These are phyloP conservation scores for Cutaneotrichosporon mucoides DNA, from an alignment of 1,284 basidiomycete species.

Conservation along the genomic window DNA sequence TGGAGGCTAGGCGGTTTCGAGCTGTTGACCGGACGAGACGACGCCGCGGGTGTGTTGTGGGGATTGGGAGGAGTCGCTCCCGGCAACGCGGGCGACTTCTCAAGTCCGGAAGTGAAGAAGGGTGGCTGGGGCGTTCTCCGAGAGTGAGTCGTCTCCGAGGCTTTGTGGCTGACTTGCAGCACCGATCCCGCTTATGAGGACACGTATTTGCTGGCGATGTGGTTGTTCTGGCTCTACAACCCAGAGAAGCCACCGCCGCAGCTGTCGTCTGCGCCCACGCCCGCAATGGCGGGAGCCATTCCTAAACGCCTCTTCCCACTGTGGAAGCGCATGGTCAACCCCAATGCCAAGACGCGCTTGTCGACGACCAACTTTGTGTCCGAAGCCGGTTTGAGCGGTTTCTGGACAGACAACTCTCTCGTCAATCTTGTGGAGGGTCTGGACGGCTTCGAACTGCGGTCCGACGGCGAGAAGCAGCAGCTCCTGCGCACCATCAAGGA, in stretches of 20 bases:
- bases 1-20: conserved; percentile 97
- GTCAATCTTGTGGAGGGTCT: conserved; percentile 80
- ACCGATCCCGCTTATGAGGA: conserved; percentile 69
- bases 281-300: conserved; percentile 71
- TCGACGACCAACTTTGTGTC: conserved; percentile 73
- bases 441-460: conserved; percentile 79
- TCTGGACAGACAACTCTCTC: conserved; percentile 79
- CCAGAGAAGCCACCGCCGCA: conserved; percentile 63
- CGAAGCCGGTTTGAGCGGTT: conserved; percentile 67
- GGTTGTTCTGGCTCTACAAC: conserved; percentile 83
- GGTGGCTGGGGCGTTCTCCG: conserved; percentile 76
- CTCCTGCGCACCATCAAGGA: conserved; percentile 81
- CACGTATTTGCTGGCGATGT: conserved; percentile 77
- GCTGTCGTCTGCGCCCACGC: conserved; percentile 63
- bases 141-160: conserved; percentile 57
- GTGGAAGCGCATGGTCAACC: conserved; percentile 83
- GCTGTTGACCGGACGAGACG: conserved; percentile 58
- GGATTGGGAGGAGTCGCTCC: conserved; percentile 66
- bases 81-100: conserved; percentile 56
- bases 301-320: conserved; percentile 71
- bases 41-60: conserved; percentile 53
- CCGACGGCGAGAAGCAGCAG: conserved; percentile 71
- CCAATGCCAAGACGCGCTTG: conserved; percentile 74
- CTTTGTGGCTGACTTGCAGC: conserved; percentile 50
- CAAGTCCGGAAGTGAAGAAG: conserved; percentile 85